These are phyloP conservation scores for Alnus glutinosa DNA, from an alignment of 306 rosid genomes.

Conservation along the genomic window DNA sequence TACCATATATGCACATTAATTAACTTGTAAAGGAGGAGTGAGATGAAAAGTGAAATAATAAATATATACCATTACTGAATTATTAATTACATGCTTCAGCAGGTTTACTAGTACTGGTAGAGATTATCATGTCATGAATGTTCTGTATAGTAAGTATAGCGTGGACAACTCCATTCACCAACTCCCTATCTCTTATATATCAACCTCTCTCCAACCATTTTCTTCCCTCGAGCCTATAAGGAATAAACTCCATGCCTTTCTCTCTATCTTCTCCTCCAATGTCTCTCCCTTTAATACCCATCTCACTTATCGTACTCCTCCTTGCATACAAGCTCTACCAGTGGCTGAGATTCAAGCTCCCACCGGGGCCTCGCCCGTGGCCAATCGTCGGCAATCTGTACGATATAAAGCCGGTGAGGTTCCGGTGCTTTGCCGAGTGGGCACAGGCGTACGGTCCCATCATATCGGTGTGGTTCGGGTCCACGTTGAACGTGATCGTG, in stretches of 20 bases:
- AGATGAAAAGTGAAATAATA: no score
- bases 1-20: no score
- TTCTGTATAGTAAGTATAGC: no score
- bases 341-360: constrained; percentile 67
- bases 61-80: no score
- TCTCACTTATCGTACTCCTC: constrained; percentile 33
- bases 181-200: constrained; percentile 36
- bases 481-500: constrained; percentile 68
- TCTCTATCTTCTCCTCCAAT: background rate
- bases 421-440: constrained; percentile 88
- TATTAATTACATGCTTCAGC: no score
- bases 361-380: constrained; percentile 80
- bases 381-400: constrained; percentile 89
- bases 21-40: no score
- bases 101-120: no score
- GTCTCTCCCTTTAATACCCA: constrained; percentile 26
- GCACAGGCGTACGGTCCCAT: constrained; percentile 73
- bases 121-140: no score
- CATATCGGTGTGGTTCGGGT: constrained; percentile 88
- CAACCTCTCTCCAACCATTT: constrained; percentile 14
- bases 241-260: background rate
- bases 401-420: constrained; percentile 74
- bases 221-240: background rate
- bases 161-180: constrained; percentile 37
- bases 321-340: constrained; percentile 44